Percentiles rank a stretch among this genome's conserved stretches.
phyloP scores from a whole-genome alignment of 1,139 yeast genomes.

The Candida tunisiensis region DNA sequence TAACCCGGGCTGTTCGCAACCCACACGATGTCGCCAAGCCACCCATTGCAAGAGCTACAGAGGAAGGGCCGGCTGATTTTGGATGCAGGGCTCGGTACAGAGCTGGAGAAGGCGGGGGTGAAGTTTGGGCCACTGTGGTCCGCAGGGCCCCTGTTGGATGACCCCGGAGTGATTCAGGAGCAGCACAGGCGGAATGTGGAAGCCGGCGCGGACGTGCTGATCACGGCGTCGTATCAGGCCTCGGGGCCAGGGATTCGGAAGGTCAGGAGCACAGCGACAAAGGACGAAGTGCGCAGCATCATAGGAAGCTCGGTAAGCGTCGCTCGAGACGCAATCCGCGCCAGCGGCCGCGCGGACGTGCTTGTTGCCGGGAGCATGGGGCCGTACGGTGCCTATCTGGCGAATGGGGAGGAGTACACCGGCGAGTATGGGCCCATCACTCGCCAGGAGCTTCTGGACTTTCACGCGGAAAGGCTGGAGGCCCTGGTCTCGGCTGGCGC shows the following conservation, averaged over 20 bases:
- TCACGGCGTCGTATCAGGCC: constrained; percentile 50
- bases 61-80: constrained; percentile 10
- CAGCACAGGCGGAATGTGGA: constrained; percentile 34
- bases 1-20: too few relatives aligned
- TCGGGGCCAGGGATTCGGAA: constrained; percentile 26
- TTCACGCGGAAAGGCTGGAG: constrained; percentile 32
- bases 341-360: constrained; percentile 5
- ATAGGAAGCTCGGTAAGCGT: constrained; percentile 16
- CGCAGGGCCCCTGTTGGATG: constrained; percentile 31
- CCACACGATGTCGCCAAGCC: too few relatives aligned
- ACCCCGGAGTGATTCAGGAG: constrained; percentile 29
- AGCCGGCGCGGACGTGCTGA: constrained; percentile 38
- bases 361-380: constrained; percentile 47
- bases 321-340: constrained; percentile 15
- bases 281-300: constrained; percentile 14
- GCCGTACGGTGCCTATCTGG: constrained; percentile 52
- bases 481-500: constrained; percentile 25
- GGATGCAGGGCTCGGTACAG: constrained; percentile 32
- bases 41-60: too few relatives aligned
- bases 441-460: constrained; percentile 21
- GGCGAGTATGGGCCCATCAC: constrained; percentile 33
- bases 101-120: constrained; percentile 22
- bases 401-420: constrained; percentile 53
- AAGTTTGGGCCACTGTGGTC: constrained; percentile 40
- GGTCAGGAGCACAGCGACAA: constrained; percentile 13